Evolutionary conservation across 169 alveolate species (phyloP), one percentile per base, ranked within the genome.

Genomic region (Theileria parva): DNA sequence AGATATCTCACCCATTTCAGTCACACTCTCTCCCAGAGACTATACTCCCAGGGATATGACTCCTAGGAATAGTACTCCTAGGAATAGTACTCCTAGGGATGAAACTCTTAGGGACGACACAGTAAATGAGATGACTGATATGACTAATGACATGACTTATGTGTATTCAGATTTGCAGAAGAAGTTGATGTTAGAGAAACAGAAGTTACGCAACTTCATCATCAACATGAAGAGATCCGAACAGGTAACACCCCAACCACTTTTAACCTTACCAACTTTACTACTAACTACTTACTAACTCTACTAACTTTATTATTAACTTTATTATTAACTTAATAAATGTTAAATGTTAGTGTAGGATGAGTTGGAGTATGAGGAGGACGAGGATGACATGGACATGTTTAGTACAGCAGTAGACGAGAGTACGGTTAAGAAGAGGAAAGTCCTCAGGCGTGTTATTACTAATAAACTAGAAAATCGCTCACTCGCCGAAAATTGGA

Each of bases 401-500:
- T 85, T 85, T 37, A 55, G 87, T 13, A 77, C 32, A 11, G 71
- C 63, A 0, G 65, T 64, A 2, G 37, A 68, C 0, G 57, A 39
- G 48, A 28, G 2, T 28, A 13, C 77, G 27, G 19, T 17, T n/a
- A 50, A 61, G 19, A 37, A 61, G 21, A 51, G 79, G 27, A 30
- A 34, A 30, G 44, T 59, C 9, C 15, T 34, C 8, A 9, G 34
- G 76, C 28, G 48, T 21, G 60, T 34, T 23, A 69, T 30, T 19
- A 78, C 70, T 25, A 44, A 30, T 5, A 48, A 50, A 8, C 55
- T 86, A 17, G 75, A 65, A 53, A 80, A 79, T 69, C 85, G 88
- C 8, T 85, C 85, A 34, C 86, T 91, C 28, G 79, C 92, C 27
- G 94, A 86, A 85, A 86, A 91, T 34, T 91, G 94, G 94, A 91